Evolutionary conservation across 2,329 filamentous ascomycete genomes (phyloP), one percentile per base, ranked within the genome.

Genomic region (Verticillium tricorpus): DNA sequence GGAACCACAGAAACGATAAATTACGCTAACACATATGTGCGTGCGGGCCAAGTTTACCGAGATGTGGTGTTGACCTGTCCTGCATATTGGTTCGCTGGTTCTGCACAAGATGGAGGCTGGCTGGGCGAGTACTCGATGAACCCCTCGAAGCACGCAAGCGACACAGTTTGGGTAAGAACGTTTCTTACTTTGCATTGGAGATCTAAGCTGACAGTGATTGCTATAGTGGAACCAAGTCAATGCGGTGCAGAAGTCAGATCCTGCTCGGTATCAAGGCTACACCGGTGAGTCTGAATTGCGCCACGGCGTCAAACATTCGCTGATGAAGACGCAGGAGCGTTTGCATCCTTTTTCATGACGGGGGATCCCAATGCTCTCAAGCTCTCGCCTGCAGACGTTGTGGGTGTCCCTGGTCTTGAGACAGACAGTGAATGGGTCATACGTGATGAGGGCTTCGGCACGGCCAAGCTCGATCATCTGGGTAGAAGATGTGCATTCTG

Each of bases 51-150:
- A 19, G 71, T 89, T 1, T 88, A 83, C 64, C 73, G 86, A 14
- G 85, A 89, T 67, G 72, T 82, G 0, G 80, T 86, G 0, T 77
- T 89, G 8, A 80, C 85, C 0, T 89, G 85, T 69, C 86, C 86
- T 0, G 80, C 80, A 2, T 83, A 82, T 63, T 89, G 85, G 86
- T 76, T 83, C 63, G 76, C 81, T 0, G 71, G 71, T 2, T 75
- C 77, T 2, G 80, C 82, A 1, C 69, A 71, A 1, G 70, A 70
- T 17, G 75, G 75, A 1, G 77, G 82, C 2, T 88, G 82, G 74
- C 40, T 88, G 25, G 81, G 82, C 2, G 83, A 89, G 69, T 88
- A 88, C 66, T 83, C 80, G 0, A 87, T 87, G 59, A 68, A 74
- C 7, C 85, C 85, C 0, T 85, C 86, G 0, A 83, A 78, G 62